Percentiles rank a stretch among this genome's conserved stretches.
phyloP scores from a whole-genome alignment of 768 basidiomycete species.

The Tricholoma saponaceum region DNA sequence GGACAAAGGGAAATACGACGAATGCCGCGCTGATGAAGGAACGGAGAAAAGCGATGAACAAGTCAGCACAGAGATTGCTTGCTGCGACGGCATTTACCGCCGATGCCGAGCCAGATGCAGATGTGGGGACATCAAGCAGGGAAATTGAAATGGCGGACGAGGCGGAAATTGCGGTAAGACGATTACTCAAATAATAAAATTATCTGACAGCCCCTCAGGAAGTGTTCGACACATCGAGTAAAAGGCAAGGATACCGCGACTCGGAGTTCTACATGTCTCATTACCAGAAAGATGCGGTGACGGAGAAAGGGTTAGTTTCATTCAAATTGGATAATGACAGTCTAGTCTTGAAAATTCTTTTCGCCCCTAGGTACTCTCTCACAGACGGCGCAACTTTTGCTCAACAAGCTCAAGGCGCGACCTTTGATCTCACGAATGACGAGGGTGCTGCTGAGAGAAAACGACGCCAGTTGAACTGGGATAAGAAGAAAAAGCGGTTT shows the following conservation, averaged over 20 bases:
- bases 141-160: conserved; percentile 74
- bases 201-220: conserved; percentile 36
- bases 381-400: conserved; percentile 82
- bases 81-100: conserved; percentile 26
- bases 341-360: not conserved
- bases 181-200: conserved; percentile 2
- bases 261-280: conserved; percentile 90
- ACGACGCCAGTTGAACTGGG: conserved; percentile 78
- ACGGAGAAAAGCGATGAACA: conserved; percentile 71
- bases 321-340: not conserved
- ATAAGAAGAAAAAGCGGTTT: conserved; percentile 95
- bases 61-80: conserved; percentile 50
- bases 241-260: conserved; percentile 63
- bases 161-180: conserved; percentile 62
- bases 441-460: conserved; percentile 58
- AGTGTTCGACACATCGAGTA: conserved; percentile 56
- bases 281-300: conserved; percentile 79
- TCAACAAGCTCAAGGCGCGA: conserved; percentile 73
- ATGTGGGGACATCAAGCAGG: conserved; percentile 25
- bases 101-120: conserved; percentile 30
- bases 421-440: conserved; percentile 83
- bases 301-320: conserved; percentile 82
- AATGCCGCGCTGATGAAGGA: conserved; percentile 84
- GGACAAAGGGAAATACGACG: conserved; percentile 59
- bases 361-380: conserved; percentile 69